Evolutionary conservation across 176 grass and related monocot species (phyloP), one percentile per base, ranked within the genome.

Genomic region (Cenchrus americanus): DNA sequence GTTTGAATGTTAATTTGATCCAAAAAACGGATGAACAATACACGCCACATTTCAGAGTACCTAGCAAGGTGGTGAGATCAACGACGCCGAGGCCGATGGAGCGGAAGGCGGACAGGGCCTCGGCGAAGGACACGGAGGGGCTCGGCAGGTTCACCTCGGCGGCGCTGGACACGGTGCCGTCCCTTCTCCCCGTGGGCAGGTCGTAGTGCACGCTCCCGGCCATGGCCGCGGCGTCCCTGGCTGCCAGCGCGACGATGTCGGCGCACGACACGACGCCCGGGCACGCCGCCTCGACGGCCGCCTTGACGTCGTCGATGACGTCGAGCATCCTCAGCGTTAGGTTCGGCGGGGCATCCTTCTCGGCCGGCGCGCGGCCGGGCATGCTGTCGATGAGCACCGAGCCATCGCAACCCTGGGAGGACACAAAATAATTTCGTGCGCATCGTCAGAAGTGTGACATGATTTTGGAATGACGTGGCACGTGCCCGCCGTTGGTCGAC

Each of bases 241-340:
- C 86, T 0, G 80, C 84, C 10, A 90, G n/a, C 12, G 58, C 73
- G 3, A 90, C 17, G 46, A 86, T 59, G 69, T 90, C 88, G n/a
- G 88, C 88, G 57, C 88, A 90, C 43, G 88, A 90, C 37, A 90
- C 88, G 1, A 86, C 73, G 73, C 83, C 83, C 0, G 71, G 58
- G 67, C 88, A 90, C 7, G 81, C 68, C 58, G 2, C n/a, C 88
- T 90, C 88, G 24, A 86, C 46, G 14, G 49, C 84, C 0, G 66
- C 84, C 84, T 90, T 90, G 58, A 44, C 66, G 14, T 83, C 84
- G 84, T 90, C 88, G 43, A 89, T 58, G 64, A 89, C 83, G 27
- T 89, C 82, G 13, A 89, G 67, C 50, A 73, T 85, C 52, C 87
- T 15, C 30, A 82, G 82, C 26, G 88, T 85, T 12, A 72, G 78